Conservation (phyloP, 345 rosid species). For the Raphanus raphanistrum region DNA sequence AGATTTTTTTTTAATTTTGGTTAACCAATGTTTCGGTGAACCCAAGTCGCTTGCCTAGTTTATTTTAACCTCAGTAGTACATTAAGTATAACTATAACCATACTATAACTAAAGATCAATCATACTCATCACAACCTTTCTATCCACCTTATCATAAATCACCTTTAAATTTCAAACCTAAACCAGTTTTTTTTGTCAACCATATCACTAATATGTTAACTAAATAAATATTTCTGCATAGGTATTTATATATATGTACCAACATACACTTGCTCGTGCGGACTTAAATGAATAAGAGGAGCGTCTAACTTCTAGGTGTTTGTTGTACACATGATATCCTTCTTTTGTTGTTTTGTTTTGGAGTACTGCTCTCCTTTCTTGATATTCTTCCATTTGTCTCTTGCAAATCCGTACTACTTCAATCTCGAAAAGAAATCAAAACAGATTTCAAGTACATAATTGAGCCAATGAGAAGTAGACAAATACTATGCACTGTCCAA, state of each 20-base stretch:
- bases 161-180: no score
- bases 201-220: no score
- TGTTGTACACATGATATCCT: background rate
- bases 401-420: background rate
- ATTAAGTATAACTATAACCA: no score
- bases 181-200: no score
- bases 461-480: conserved; percentile 30
- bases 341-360: background rate
- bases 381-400: background rate
- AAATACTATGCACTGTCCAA: conserved; percentile 14
- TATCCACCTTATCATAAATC: no score
- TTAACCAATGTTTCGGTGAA: no score
- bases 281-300: background rate
- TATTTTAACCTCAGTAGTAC: no score
- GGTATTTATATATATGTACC: background rate
- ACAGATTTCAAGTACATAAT: conserved; percentile 10
- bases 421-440: conserved; percentile 17
- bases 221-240: no score
- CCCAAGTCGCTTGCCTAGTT: no score
- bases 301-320: background rate
- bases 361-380: background rate
- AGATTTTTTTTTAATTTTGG: no score
- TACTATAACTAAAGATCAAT: no score
- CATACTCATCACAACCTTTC: no score
- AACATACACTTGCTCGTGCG: background rate